Conservation (phyloP, 495 filamentous ascomycete genomes). For the Barbatosphaeria neglecta region DNA sequence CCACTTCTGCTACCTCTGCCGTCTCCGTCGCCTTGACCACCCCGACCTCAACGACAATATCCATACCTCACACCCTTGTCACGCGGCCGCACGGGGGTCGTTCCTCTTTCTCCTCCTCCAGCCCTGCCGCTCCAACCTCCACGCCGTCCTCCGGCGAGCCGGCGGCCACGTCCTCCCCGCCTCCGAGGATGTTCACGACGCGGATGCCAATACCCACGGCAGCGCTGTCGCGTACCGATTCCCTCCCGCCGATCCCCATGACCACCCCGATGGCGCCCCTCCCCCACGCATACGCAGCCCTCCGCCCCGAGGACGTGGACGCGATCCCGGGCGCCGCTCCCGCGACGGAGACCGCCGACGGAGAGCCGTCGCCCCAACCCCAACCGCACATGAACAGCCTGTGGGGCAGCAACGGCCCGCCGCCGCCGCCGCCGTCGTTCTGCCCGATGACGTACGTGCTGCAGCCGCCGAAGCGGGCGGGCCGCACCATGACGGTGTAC, state of each 20-base stretch:
- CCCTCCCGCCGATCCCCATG: background rate
- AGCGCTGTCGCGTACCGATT: background rate
- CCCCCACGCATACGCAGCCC: background rate
- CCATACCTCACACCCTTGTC: background rate
- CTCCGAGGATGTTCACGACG: background rate
- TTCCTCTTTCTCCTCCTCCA: background rate
- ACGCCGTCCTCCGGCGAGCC: background rate
- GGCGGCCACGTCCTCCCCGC: background rate
- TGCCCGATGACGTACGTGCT: slow-evolving; percentile 16
- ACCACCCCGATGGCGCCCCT: background rate
- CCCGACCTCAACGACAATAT: background rate
- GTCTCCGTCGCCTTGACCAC: too few species aligned
- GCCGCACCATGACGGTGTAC: slow-evolving; percentile 13
- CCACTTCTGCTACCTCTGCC: background rate
- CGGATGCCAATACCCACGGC: background rate
- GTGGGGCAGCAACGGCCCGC: background rate
- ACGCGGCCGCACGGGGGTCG: background rate
- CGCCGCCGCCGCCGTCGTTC: too few species aligned
- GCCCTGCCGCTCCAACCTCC: background rate
- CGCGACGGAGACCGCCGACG: background rate
- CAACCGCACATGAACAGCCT: background rate
- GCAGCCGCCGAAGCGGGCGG: slow-evolving; percentile 11
- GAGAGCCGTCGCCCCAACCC: too few species aligned
- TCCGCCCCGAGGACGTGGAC: background rate
- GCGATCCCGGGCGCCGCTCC: background rate